Evolutionary conservation across 2,329 filamentous ascomycete genomes (phyloP).

Genomic region (Cladosporium austrohemisphaericum): DNA sequence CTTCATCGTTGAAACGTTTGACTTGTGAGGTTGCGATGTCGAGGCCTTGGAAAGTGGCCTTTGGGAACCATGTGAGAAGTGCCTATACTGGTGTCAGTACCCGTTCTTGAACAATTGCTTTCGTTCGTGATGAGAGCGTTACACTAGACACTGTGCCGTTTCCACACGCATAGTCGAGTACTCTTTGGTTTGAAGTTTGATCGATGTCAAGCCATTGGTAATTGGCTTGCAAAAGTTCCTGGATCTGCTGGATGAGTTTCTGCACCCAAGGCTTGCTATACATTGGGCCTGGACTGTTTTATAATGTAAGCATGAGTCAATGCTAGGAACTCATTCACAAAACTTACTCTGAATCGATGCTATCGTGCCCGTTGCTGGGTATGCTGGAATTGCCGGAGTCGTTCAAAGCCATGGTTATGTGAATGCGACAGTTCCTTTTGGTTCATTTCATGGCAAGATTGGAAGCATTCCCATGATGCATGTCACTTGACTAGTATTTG

Average conservation of each 20-base stretch:
- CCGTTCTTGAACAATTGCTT: no score
- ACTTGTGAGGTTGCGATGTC: conserved; percentile 13
- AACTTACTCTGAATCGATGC: no score
- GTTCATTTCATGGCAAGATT: no score
- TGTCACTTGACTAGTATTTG: no score
- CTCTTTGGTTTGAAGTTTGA: background rate
- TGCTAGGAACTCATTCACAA: no score
- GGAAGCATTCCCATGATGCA: no score
- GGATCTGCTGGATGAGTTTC: background rate
- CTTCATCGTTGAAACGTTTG: conserved; percentile 14
- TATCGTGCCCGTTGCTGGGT: no score
- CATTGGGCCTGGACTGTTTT: conserved; percentile 7
- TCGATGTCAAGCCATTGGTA: background rate
- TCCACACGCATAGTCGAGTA: conserved; percentile 13
- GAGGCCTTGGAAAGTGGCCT: conserved; percentile 14
- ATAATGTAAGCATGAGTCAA: no score
- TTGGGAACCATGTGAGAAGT: conserved; percentile 1
- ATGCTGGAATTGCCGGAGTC: no score
- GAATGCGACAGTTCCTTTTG: no score
- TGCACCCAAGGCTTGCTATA: background rate
- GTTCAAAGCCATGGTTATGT: no score
- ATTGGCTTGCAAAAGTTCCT: background rate
- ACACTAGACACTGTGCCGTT: conserved; percentile 10
- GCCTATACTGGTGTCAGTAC: background rate
- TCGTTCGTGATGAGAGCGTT: no score